A percentile compares a stretch with the other conserved stretches of the same genome.
Evolutionary conservation across 495 filamentous ascomycete genomes (phyloP).

Genomic region (Mycothermus thermophilus): DNA sequence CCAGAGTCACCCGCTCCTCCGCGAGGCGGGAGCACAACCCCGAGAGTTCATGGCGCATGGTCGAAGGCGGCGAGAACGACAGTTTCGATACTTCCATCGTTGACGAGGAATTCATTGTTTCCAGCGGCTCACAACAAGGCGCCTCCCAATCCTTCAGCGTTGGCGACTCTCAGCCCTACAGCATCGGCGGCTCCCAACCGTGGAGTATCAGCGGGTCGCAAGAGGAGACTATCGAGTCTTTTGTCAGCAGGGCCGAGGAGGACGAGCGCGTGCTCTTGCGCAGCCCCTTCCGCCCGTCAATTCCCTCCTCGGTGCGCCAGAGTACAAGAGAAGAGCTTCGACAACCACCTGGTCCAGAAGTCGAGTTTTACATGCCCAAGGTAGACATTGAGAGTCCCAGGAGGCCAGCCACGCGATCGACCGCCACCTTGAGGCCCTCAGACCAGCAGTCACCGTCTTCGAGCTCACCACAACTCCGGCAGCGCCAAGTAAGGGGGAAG

Average conservation of each 20-base stretch:
- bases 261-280: slow-evolving; percentile 31
- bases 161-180: slow-evolving; percentile 21
- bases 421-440: slow-evolving; percentile 9
- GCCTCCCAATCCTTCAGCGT: slow-evolving; percentile 12
- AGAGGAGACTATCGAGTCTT: slow-evolving; percentile 32
- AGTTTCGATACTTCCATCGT: slow-evolving; percentile 35
- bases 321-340: slow-evolving; percentile 19
- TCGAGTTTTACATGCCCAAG: slow-evolving; percentile 31
- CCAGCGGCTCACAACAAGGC: slow-evolving; percentile 24
- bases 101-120: slow-evolving; percentile 23
- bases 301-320: slow-evolving; percentile 24
- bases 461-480: slow-evolving; percentile 13
- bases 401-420: slow-evolving; percentile 13
- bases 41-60: slow-evolving; percentile 37
- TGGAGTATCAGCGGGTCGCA: slow-evolving; percentile 29
- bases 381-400: slow-evolving; percentile 21
- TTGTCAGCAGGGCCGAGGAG: slow-evolving; percentile 25
- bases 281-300: slow-evolving; percentile 31
- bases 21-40: slow-evolving; percentile 18
- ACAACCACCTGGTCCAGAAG: slow-evolving; percentile 21
- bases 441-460: slow-evolving; percentile 8
- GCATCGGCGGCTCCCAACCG: slow-evolving; percentile 17
- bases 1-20: slow-evolving; percentile 5
- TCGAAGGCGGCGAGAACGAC: slow-evolving; percentile 36
- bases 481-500: slow-evolving; percentile 8